A percentile compares a stretch with the other conserved stretches of the same genome.
Conservation (phyloP, 2,329 filamentous ascomycete species). For the Colletotrichum chlorophyti region DNA sequence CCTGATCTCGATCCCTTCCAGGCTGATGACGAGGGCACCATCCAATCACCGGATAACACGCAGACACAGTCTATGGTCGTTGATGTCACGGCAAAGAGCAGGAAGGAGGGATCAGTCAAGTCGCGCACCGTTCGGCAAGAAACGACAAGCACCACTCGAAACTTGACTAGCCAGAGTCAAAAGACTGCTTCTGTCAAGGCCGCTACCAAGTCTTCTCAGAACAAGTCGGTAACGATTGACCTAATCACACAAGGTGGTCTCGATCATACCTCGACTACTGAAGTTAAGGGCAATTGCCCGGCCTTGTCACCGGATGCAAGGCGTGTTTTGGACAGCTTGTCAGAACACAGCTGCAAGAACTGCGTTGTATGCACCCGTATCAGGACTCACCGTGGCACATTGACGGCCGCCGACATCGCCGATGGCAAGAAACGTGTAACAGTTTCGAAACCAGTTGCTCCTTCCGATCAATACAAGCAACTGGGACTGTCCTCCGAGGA, state of each 20-base stretch:
- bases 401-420: constrained; percentile 44
- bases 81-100: constrained; percentile 30
- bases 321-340: constrained; percentile 59
- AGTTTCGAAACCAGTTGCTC: constrained; percentile 69
- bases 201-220: constrained; percentile 13
- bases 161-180: constrained; percentile 31
- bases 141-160: constrained; percentile 28
- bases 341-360: constrained; percentile 61
- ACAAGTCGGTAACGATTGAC: constrained; percentile 27
- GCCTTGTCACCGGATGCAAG: constrained; percentile 59
- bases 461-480: constrained; percentile 54
- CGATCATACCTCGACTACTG: constrained; percentile 21
- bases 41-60: constrained; percentile 32
- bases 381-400: constrained; percentile 48
- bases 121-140: constrained; percentile 20
- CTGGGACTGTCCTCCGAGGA: constrained; percentile 55
- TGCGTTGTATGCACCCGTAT: constrained; percentile 65
- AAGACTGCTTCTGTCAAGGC: constrained; percentile 21
- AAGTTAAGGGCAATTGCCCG: constrained; percentile 41
- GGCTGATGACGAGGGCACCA: constrained; percentile 31
- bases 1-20: constrained; percentile 28
- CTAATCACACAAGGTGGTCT: constrained; percentile 27
- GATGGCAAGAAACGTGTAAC: constrained; percentile 64
- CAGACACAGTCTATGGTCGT: constrained; percentile 32
- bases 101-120: constrained; percentile 19